Evolutionary conservation across 2,329 filamentous ascomycete species (phyloP), one percentile per base, ranked within the genome.

Genomic region (Microcyclospora tardicrescens): DNA sequence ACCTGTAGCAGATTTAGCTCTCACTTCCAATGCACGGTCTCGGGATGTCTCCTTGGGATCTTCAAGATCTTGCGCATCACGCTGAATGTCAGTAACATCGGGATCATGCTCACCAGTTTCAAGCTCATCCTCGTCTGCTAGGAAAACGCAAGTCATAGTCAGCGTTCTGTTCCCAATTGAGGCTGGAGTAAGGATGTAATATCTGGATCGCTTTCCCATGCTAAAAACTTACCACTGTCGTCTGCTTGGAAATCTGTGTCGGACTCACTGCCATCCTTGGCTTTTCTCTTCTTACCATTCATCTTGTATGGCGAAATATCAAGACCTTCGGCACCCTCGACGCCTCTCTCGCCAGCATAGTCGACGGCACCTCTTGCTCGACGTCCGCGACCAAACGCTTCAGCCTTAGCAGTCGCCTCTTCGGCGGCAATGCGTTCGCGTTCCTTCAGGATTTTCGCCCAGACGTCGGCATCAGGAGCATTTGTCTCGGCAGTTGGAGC

Each of bases 401-500:
- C 76, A 35, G 77, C 71, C 42, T 78, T 76, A 12, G 66, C 69
- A 28, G 77, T 77, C 6, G 78, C 77, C 51, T 86, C 78, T 40
- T 76, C 75, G n/a, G 75, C 72, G 2, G 86, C 87, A 39, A 81
- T 77, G 32, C 75, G 77, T 59, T 93, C 84, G 45, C 91, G 78
- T 55, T 93, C 75, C 38, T 79, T 77, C 28, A 98, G 67, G 43
- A 98, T 95, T 50, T 79, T 80, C 38, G 93, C 86, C 93, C 93
- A 98, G 0, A 93, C 75, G 28, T 76, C 78, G 11, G 74, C 71
- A 51, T 79, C 79, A 9, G 79, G 68, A 0, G 69, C 65, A 8
- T 49, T 44, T 6, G 73, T 70, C 16, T 73, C 66, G 2, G 69
- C 65, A 32, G n/a, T 44, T 8, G 19, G 19, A 24, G 19, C 19